A percentile compares a stretch with the other conserved stretches of the same genome.
phyloP scores from a whole-genome alignment of 1,139 yeast genomes.

The Blastobotrys elegans region DNA sequence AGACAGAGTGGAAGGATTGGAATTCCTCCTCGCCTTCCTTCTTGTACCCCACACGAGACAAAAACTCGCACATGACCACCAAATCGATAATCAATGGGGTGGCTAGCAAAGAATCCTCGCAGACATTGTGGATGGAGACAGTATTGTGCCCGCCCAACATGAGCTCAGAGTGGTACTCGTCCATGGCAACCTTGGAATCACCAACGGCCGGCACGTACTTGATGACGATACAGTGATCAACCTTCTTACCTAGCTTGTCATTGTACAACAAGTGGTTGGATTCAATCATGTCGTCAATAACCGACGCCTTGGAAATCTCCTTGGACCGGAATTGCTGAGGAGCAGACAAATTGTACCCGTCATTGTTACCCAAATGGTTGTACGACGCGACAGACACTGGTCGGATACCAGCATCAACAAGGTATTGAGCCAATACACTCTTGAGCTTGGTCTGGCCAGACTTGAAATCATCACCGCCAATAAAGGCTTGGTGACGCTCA shows the following conservation, averaged over 20 bases:
- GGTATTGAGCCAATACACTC: constrained; percentile 90
- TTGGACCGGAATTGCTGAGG: constrained; percentile 89
- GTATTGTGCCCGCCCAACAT: constrained; percentile 98
- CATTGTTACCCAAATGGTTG: constrained; percentile 95
- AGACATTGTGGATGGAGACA: constrained; percentile 87
- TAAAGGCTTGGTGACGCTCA: constrained; percentile 66
- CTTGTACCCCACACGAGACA: constrained; percentile 78
- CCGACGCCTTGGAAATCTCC: constrained; percentile 90
- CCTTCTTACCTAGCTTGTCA: constrained; percentile 67
- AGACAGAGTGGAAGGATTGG: constrained; percentile 74
- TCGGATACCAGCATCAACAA: constrained; percentile 96
- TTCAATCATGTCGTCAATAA: constrained; percentile 90
- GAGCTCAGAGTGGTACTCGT: constrained; percentile 91
- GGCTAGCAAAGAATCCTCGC: constrained; percentile 93
- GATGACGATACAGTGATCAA: constrained; percentile 94
- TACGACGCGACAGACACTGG: constrained; percentile 92
- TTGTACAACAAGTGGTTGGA: constrained; percentile 84
- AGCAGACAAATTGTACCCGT: constrained; percentile 86
- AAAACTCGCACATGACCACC: constrained; percentile 84
- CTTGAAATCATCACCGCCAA: constrained; percentile 97
- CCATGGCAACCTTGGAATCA: constrained; percentile 97
- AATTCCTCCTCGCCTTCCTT: constrained; percentile 44
- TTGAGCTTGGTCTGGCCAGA: constrained; percentile 94
- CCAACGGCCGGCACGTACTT: constrained; percentile 93
- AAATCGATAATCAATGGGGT: constrained; percentile 91